These are phyloP conservation scores for Candida qinlingensis DNA, from an alignment of 805 yeast species.

Conservation along the genomic window DNA sequence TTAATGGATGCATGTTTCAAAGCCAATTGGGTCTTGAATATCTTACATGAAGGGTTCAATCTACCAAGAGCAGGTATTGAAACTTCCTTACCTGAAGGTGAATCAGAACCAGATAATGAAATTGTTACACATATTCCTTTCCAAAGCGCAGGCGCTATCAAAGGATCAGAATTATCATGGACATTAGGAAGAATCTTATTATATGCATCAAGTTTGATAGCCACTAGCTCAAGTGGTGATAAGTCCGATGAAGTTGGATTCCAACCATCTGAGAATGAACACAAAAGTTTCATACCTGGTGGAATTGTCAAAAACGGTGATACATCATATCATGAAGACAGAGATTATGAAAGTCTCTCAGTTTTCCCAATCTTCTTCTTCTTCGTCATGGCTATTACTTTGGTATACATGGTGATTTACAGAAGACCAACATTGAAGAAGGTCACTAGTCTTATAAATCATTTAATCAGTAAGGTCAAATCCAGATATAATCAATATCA, in stretches of 20 bases:
- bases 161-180: conserved; percentile 91
- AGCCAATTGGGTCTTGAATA: conserved; percentile 88
- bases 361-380: conserved; percentile 9
- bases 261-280: conserved; percentile 22
- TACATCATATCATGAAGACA: conserved; percentile 1
- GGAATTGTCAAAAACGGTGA: conserved; percentile 7
- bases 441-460: conserved; percentile 12
- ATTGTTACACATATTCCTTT: conserved; percentile 47
- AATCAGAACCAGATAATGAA: conserved; percentile 20
- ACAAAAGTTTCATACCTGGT: conserved; percentile 19
- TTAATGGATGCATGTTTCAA: conserved; percentile 84
- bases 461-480: conserved; percentile 11
- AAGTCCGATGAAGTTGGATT: conserved; percentile 15
- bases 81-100: conserved; percentile 23
- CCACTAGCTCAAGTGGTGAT: conserved; percentile 3
- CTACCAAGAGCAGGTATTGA: conserved; percentile 70
- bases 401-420: conserved; percentile 10
- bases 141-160: conserved; percentile 73
- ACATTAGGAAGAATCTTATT: conserved; percentile 84
- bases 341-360: conserved; percentile 3
- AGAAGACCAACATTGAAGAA: conserved; percentile 11
- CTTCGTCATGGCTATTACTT: conserved; percentile 1
- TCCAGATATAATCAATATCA: conserved; percentile 15
- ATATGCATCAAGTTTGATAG: conserved; percentile 59
- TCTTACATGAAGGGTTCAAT: conserved; percentile 88